Percentiles rank a stretch among this genome's conserved stretches.
These are phyloP conservation scores for Termitomyces sp. DNA, from an alignment of 768 basidiomycete species.

Conservation along the genomic window DNA sequence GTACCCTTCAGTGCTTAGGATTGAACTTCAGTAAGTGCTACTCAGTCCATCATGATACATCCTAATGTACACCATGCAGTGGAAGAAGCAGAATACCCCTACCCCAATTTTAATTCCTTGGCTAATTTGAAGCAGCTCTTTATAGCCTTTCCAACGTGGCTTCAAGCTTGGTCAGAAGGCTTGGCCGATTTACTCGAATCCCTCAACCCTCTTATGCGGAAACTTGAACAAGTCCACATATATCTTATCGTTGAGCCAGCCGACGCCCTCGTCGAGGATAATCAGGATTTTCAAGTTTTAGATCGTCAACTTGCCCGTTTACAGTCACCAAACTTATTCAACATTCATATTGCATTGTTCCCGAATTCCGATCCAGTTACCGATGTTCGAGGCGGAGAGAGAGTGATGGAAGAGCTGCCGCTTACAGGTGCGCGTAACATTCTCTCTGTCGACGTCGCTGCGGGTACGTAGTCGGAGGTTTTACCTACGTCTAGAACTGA, in stretches of 20 bases:
- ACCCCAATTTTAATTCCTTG: not conserved
- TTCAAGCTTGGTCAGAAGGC: not conserved
- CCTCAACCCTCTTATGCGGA: not conserved
- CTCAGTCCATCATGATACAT: not conserved
- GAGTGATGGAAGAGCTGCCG: not conserved
- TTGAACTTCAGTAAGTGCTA: not conserved
- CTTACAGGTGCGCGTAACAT: not conserved
- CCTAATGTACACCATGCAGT: not conserved
- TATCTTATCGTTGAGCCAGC: not conserved
- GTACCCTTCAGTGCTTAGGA: not conserved
- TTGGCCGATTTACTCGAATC: not conserved
- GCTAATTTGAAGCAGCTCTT: not conserved
- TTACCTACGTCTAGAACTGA: not conserved
- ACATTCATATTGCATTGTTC: not conserved
- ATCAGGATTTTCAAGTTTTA: not conserved
- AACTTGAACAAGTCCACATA: not conserved
- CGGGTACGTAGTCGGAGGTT: not conserved
- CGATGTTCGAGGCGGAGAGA: not conserved
- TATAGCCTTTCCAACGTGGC: constrained; percentile 1
- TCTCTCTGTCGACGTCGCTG: not conserved
- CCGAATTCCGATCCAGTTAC: not conserved
- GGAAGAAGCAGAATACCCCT: not conserved
- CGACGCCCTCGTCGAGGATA: not conserved
- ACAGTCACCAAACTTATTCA: not conserved
- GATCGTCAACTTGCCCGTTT: not conserved